Conservation (phyloP, 768 basidiomycete species). For the Russula foetens region DNA sequence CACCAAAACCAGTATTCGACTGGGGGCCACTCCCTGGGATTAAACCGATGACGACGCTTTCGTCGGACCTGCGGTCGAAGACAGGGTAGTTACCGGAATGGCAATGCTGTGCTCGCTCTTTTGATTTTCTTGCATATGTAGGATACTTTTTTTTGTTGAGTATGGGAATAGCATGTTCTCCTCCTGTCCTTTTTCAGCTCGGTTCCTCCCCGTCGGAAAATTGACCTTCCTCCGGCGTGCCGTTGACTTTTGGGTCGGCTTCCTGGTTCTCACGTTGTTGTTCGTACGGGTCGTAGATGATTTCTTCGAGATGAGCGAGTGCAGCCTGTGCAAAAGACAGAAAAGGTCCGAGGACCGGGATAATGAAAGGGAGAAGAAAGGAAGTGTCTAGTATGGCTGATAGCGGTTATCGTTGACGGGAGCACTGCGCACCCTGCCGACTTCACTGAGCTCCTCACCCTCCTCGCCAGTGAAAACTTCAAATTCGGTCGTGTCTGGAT, state of each 20-base stretch:
- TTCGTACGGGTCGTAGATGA: constrained; percentile 53
- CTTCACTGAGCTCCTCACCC: constrained; percentile 71
- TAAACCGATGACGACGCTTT: constrained; percentile 16
- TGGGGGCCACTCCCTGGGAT: constrained; percentile 52
- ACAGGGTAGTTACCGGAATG: neutral
- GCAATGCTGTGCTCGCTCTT: too few species aligned
- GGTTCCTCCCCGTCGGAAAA: constrained; percentile 17
- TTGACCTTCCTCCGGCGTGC: constrained; percentile 17
- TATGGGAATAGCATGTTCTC: constrained; percentile 6
- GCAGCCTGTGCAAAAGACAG: constrained; percentile 49
- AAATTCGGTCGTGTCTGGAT: constrained; percentile 33
- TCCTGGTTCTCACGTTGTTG: constrained; percentile 8
- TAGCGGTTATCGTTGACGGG: constrained; percentile 69
- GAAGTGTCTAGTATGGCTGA: constrained; percentile 70
- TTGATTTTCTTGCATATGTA: neutral
- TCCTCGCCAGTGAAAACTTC: constrained; percentile 53
- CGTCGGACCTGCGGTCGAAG: constrained; percentile 18
- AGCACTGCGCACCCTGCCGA: constrained; percentile 92
- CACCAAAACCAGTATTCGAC: constrained; percentile 32
- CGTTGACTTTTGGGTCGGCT: constrained; percentile 11
- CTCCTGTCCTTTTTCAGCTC: neutral
- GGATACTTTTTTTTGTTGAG: neutral
- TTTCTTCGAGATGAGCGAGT: constrained; percentile 73
- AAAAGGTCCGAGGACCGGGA: constrained; percentile 10
- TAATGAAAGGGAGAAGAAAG: constrained; percentile 20